Base-by-base conservation (phyloP, 2,329 filamentous ascomycete species). In the Monosporascus sp. region DNA sequence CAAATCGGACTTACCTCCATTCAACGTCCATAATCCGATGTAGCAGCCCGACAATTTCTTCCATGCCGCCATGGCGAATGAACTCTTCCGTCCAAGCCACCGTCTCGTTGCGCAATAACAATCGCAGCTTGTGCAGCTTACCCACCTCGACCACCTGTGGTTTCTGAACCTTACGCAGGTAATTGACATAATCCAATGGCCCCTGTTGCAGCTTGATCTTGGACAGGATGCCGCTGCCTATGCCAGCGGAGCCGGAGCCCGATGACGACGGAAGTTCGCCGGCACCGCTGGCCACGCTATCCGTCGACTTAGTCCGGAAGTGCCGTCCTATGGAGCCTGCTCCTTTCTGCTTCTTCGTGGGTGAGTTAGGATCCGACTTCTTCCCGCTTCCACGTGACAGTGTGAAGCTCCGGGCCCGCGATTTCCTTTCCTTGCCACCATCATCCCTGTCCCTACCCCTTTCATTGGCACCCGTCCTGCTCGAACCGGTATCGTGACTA, bases 1-100 rank as follows among this genome's bases (percentile, higher is more conserved):
- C 9, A 14, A 14, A 35, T 5, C 31, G 9, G 37, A 73, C 85
- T 69, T 72, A 91, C 88, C 92, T 90, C 93, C 94, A 99, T 70
- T 97, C 94, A 37, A 99, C 86, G 50, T 88, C 88, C 81, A 97
- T 91, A 63, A 93, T 96, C n/a, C 93, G 84, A 70, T 96, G 87
- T 48, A 97, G 77, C 52, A 97, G 75, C 40, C 82, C 84, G 37
- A 97, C 88, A 58, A 97, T 89, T 70, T 97, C 91, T 60, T 88
- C 83, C 91, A 97, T 96, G 20, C 94, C 94, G 17, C 90, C 91
- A 58, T 92, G 86, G 41, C 85, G 80, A 62, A 97, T 90, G 68
- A 97, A 99, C 14, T 86, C 82, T 67, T 97, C 91, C 3, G 95
- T 95, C 94, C 94, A 99, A 14, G 88, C 84, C 6, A 99, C 91